Percentiles rank a stretch among this genome's conserved stretches.
phyloP scores from a whole-genome alignment of 2,329 filamentous ascomycete genomes.

The Polychaeton citri region DNA sequence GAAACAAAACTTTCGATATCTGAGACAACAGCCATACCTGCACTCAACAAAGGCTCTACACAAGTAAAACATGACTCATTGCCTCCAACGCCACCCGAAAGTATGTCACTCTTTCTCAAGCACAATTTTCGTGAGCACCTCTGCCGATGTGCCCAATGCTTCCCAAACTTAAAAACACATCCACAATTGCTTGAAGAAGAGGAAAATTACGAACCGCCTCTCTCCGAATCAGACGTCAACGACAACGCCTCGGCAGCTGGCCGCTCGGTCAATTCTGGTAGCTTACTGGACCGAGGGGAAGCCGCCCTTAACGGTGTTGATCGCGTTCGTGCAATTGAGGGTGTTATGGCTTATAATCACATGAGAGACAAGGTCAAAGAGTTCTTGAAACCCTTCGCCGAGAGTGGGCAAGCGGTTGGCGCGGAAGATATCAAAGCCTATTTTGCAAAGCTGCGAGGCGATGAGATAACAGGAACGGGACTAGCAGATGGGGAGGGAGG shows the following conservation, averaged over 20 bases:
- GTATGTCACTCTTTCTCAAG: constrained; percentile 72
- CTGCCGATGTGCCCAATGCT: constrained; percentile 75
- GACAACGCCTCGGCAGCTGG: constrained; percentile 28
- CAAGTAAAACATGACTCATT: constrained; percentile 30
- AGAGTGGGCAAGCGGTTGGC: constrained; percentile 74
- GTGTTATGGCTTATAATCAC: constrained; percentile 96
- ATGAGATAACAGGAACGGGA: constrained; percentile 53
- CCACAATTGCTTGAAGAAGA: constrained; percentile 85
- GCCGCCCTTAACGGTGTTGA: constrained; percentile 85
- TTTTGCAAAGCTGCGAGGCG: constrained; percentile 86
- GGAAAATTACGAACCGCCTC: constrained; percentile 81
- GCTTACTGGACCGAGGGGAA: constrained; percentile 80
- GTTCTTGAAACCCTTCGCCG: constrained; percentile 87
- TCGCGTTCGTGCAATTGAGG: constrained; percentile 80
- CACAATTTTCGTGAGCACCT: constrained; percentile 66
- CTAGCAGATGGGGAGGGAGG: no score
- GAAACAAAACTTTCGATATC: constrained; percentile 1
- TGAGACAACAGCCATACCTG: constrained; percentile 2
- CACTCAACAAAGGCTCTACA: background rate
- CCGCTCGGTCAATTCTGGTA: constrained; percentile 56
- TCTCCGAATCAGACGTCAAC: constrained; percentile 48
- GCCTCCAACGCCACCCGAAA: constrained; percentile 36
- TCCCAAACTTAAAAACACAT: constrained; percentile 55
- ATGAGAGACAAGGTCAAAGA: constrained; percentile 91
- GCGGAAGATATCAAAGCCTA: constrained; percentile 95